phyloP scores from a whole-genome alignment of 129 eudicot genomes.

The Erigeron canadensis region DNA sequence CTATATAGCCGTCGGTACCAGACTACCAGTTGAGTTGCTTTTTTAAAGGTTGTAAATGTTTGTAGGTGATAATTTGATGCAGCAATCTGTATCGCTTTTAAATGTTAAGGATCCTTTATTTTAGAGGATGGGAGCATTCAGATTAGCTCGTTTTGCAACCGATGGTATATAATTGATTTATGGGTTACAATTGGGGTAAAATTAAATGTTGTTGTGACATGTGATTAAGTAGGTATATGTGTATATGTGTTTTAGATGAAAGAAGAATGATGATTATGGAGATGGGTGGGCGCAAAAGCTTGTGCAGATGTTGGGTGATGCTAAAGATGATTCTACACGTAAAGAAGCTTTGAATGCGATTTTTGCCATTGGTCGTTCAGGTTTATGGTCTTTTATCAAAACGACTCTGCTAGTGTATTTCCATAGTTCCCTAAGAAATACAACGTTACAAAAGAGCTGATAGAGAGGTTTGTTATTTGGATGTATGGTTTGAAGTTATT shows the following conservation, averaged over 20 bases:
- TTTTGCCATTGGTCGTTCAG: slow-evolving; percentile 81
- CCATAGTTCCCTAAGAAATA: background rate
- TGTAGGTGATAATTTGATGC: slow-evolving; percentile 77
- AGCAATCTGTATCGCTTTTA: slow-evolving; percentile 86
- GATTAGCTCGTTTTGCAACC: slow-evolving; percentile 79
- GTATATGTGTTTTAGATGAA: slow-evolving; percentile 50
- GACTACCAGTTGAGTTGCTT: no score
- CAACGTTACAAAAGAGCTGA: no score
- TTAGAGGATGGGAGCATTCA: slow-evolving; percentile 93
- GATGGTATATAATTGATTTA: background rate
- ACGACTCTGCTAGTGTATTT: slow-evolving; percentile 6
- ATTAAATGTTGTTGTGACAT: background rate
- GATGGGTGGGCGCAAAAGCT: slow-evolving; percentile 78
- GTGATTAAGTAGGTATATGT: background rate
- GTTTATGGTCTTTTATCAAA: slow-evolving; percentile 35
- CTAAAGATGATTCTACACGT: slow-evolving; percentile 85
- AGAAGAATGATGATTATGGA: slow-evolving; percentile 85
- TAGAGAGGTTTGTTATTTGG: no score
- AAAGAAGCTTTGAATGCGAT: slow-evolving; percentile 88
- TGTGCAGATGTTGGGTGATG: slow-evolving; percentile 72
- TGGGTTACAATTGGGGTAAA: background rate
- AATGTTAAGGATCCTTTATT: slow-evolving; percentile 88
- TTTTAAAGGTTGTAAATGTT: background rate
- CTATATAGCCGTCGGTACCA: no score
- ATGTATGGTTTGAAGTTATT: no score